A percentile compares a stretch with the other conserved stretches of the same genome.
Conservation (phyloP, 495 filamentous ascomycete species). For the Xylaria longipes region DNA sequence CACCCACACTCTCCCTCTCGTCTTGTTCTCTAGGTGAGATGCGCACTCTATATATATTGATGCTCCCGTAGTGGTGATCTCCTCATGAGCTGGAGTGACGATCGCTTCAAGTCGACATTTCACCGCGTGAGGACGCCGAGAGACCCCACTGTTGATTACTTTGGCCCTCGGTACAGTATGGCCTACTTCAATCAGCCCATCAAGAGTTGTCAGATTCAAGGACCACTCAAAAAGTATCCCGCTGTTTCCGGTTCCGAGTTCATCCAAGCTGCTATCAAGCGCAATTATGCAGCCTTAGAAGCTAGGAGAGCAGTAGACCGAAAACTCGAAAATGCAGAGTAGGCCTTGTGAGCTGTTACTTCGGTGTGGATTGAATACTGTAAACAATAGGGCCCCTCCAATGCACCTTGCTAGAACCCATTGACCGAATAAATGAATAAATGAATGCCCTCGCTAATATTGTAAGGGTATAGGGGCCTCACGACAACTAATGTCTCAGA, state of each 20-base stretch:
- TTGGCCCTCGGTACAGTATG: conserved; percentile 65
- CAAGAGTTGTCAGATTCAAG: conserved; percentile 64
- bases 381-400: neutral
- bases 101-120: conserved; percentile 70
- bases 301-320: conserved; percentile 40
- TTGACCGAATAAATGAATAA: neutral
- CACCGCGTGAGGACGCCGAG: conserved; percentile 67
- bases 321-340: neutral
- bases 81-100: conserved; percentile 73
- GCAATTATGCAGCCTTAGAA: conserved; percentile 60
- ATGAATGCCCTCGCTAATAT: neutral
- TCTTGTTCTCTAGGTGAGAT: neutral
- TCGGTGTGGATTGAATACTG: neutral
- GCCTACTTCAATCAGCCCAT: conserved; percentile 72
- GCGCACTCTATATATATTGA: neutral
- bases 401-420: neutral
- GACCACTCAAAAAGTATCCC: conserved; percentile 66
- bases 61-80: conserved; percentile 56
- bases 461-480: neutral
- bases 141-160: conserved; percentile 58
- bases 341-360: neutral
- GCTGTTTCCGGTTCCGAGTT: conserved; percentile 64
- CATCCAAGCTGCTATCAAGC: conserved; percentile 61
- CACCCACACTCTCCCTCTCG: neutral
- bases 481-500: neutral